phyloP scores from a whole-genome alignment of 1,284 basidiomycete species.

The Cutaneotrichosporon cutaneum region DNA sequence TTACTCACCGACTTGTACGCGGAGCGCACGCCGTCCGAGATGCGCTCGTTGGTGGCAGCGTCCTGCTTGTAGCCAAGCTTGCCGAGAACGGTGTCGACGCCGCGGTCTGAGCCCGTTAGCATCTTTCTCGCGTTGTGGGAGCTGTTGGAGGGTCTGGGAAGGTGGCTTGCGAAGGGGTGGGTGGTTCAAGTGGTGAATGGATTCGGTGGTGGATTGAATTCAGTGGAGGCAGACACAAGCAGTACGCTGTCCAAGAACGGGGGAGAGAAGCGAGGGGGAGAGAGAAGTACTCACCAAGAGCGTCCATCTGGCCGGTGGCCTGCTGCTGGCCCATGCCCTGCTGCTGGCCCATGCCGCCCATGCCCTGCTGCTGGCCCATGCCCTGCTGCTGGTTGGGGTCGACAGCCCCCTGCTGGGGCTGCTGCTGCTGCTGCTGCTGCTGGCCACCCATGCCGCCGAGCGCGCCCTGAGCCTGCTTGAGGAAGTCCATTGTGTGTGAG shows the following conservation, averaged over 20 bases:
- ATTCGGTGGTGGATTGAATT: no score
- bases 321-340: slow-evolving; percentile 9
- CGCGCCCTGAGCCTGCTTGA: slow-evolving; percentile 21
- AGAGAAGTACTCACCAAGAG: slow-evolving; percentile 41
- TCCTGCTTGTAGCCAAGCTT: slow-evolving; percentile 46
- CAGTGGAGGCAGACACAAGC: not conserved
- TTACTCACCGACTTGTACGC: slow-evolving; percentile 37
- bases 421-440: slow-evolving; percentile 10
- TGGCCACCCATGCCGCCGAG: slow-evolving; percentile 10
- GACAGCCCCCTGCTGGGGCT: not conserved
- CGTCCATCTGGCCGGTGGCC: slow-evolving; percentile 44
- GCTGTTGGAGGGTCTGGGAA: not conserved
- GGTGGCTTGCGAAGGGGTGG: not conserved
- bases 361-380: slow-evolving; percentile 8
- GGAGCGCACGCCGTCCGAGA: slow-evolving; percentile 52
- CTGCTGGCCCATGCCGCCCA: not conserved
- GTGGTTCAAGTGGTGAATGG: not conserved
- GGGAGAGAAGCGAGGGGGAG: not conserved
- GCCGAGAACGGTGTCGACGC: slow-evolving; percentile 40
- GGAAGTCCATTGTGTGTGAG: slow-evolving; percentile 23
- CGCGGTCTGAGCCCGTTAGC: slow-evolving; percentile 38
- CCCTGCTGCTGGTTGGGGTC: slow-evolving; percentile 2
- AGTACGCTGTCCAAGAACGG: no score
- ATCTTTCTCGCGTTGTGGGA: not conserved
- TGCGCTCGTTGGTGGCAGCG: slow-evolving; percentile 51